Base-by-base conservation (phyloP, 2,329 filamentous ascomycete species). In the Microdochium bolleyi region DNA sequence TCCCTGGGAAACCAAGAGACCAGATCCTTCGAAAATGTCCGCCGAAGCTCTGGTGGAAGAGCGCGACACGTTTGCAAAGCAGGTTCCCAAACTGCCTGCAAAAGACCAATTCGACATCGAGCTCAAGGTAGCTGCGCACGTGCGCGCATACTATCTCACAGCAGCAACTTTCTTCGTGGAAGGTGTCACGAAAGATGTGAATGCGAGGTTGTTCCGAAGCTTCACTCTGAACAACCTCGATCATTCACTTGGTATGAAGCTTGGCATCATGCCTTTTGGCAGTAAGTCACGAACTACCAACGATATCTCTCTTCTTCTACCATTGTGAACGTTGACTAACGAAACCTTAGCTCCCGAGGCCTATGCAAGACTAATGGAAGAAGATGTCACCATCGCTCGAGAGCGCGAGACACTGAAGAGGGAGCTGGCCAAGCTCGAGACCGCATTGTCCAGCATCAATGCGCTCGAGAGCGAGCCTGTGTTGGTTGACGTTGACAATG, bases 131-230 rank as follows among this genome's bases (percentile, higher is more conserved):
- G 78, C 87, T 0, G 75, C 83, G 0, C 82, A 82, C 3, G 76
- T 88, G 48, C 73, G 84, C 0, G 85, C 79, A 0, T 91, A 90
- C 64, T 91, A 91, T 61, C 74, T 80, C 49, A 78, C 85, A 3
- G 85, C 87, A 0, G 78, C 82, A 0, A 69, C 75, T 32, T 78
- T 86, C 1, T 87, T 89, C 59, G 74, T 82, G 1, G 86, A 91
- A 25, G 62, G 63, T 0, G 60, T 78, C 0, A 62, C 64, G 0
- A 63, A 67, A 58, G 61, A 60, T 30, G 61, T 67, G 9, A 67
- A 66, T 38, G 60, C 62, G 16, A 55, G 58, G 16, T 53, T 67
- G 11, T 60, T 68, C 16, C 60, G 61, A 22, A 61, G 52, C 3
- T 60, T 67, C 30, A 54, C 58, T 10, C 60, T 60, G 11, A 32